Conservation (phyloP, 2,329 filamentous ascomycete genomes). For the Xylariaceae sp. region DNA sequence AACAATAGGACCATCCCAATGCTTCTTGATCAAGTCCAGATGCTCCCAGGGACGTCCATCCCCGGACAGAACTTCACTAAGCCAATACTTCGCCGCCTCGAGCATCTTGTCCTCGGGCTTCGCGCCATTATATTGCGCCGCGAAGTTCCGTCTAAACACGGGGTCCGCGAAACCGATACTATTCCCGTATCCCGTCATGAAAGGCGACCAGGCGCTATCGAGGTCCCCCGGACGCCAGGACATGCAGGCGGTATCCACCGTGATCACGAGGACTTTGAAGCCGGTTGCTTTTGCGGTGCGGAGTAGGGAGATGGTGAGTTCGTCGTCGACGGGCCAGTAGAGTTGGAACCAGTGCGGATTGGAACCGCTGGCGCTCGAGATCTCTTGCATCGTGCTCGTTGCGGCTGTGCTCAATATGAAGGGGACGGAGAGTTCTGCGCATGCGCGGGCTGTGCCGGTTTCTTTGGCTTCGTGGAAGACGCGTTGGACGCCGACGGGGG, state of each 20-base stretch:
- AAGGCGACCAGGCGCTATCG: slow-evolving; percentile 57
- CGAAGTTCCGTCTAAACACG: slow-evolving; percentile 55
- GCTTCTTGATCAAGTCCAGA: slow-evolving; percentile 23
- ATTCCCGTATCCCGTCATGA: slow-evolving; percentile 54
- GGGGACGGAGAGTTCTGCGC: slow-evolving; percentile 55
- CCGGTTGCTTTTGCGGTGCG: slow-evolving; percentile 55
- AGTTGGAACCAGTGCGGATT: slow-evolving; percentile 67
- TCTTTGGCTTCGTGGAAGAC: slow-evolving; percentile 64
- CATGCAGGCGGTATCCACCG: slow-evolving; percentile 65
- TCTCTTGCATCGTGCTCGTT: slow-evolving; percentile 59
- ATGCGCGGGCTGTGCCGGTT: slow-evolving; percentile 57
- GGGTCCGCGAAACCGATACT: slow-evolving; percentile 62
- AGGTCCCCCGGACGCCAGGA: slow-evolving; percentile 66
- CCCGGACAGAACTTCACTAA: slow-evolving; percentile 27
- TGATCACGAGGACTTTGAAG: slow-evolving; percentile 63
- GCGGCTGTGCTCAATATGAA: slow-evolving; percentile 64
- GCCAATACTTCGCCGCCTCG: slow-evolving; percentile 29
- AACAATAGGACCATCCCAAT: slow-evolving; percentile 31
- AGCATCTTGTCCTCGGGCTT: slow-evolving; percentile 44
- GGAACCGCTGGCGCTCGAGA: slow-evolving; percentile 52
- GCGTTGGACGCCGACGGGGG: slow-evolving; percentile 63
- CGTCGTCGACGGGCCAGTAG: slow-evolving; percentile 65
- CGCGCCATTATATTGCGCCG: slow-evolving; percentile 42
- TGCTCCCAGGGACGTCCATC: slow-evolving; percentile 27
- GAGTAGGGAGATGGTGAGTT: slow-evolving; percentile 60